These are phyloP conservation scores for Eudorina sp. DNA, from an alignment of 139 green algal genomes.

Conservation along the genomic window DNA sequence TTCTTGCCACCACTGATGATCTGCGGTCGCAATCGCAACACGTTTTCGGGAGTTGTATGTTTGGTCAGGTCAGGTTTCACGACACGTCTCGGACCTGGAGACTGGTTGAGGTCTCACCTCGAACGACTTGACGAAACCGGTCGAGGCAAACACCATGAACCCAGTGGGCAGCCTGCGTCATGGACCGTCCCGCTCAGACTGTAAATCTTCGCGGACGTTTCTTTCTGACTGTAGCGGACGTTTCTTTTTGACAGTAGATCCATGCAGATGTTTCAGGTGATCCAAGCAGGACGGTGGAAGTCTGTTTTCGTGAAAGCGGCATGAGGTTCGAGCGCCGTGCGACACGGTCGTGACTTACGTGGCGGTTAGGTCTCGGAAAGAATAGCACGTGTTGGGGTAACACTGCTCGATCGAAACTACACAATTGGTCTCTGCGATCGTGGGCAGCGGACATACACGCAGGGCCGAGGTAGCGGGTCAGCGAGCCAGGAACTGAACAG, in stretches of 20 bases:
- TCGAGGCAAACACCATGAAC: background rate
- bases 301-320: too few relatives aligned
- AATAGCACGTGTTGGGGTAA: conserved; percentile 41
- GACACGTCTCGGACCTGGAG: too few relatives aligned
- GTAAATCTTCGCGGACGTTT: too few relatives aligned
- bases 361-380: conserved; percentile 29
- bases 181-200: too few relatives aligned
- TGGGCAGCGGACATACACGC: too few relatives aligned
- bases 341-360: conserved; percentile 1
- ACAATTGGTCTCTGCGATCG: conserved; percentile 37
- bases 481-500: too few relatives aligned
- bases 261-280: too few relatives aligned
- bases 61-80: too few relatives aligned
- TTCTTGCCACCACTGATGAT: conserved; percentile 20
- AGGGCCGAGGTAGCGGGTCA: too few relatives aligned
- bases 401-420: conserved; percentile 28
- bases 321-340: background rate
- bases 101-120: background rate
- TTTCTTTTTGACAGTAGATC: too few relatives aligned
- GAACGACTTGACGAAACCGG: conserved; percentile 38
- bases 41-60: background rate
- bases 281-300: too few relatives aligned
- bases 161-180: conserved; percentile 25
- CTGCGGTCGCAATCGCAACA: background rate
- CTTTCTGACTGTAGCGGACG: too few relatives aligned